Evolutionary conservation across 2,329 filamentous ascomycete species (phyloP), one percentile per base, ranked within the genome.

Genomic region (Clonostachys chloroleuca): DNA sequence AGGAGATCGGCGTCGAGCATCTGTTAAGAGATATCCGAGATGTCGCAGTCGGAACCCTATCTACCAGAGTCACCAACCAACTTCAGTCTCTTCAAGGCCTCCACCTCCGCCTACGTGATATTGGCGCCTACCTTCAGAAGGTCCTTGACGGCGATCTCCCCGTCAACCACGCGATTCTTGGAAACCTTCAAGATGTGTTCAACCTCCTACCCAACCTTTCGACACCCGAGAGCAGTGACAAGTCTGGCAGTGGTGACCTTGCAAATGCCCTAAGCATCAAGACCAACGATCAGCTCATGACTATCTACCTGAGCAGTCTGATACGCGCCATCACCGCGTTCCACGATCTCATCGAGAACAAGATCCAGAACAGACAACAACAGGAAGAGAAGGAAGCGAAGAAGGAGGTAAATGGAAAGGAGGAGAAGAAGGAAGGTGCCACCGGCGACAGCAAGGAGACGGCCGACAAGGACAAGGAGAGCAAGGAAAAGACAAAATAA

Each of bases 331-430:
- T 99, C 63, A 97, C 94, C 12, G 94, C 94, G 8, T 99, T 97
- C 85, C 94, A 99, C 68, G 94, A 99, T 65, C 74, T 99, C 56
- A 99, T 99, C 56, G 94, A 99, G 76, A 99, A 99, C 77, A 99
- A 99, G 81, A 96, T 97, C 57, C 92, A 97, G 75, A 99, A 99
- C 73, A 83, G 92, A 66, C 92, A 97, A 71, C 89, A 95, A 67
- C 88, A 95, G 62, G 94, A 97, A 63, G 94, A 99, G 62, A 92
- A 92, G 72, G 92, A 97, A 58, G 80, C 86, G 60, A 89, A 89
- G 73, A 89, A 91, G 62, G 87, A 87, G 61, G 54, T 57, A 10
- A 84, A 84, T 55, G 67, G 73, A 57, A 80, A 80, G 54, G 74
- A 78, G 45, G 77, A 81, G 54, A 79, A 80, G 66, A 81, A 81